Evolutionary conservation across 208 protist species (phyloP), one percentile per base, ranked within the genome.

Genomic region (Phytomonas sp.): DNA sequence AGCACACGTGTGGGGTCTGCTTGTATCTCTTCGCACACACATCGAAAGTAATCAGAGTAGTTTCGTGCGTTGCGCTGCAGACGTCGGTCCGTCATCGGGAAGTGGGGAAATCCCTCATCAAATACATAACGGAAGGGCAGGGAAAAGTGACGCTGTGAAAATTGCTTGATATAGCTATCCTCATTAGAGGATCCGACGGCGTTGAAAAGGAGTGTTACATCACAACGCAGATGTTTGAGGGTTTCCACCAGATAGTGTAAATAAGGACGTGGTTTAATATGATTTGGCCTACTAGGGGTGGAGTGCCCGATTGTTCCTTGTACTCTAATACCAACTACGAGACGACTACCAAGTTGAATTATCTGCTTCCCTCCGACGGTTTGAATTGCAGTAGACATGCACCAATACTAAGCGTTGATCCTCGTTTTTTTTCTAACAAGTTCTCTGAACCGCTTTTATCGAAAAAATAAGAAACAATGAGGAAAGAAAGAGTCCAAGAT

Each of bases 241-340:
- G 85, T 91, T 33, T 86, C 73, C 31, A 71, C 80, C 32, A 95
- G 74, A 76, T 95, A 95, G 11, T 62, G 36, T 15, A 88, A 74
- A 71, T 89, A 91, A 6, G 89, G 87, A 3, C 89, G 89, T n/a
- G 81, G 80, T 56, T 83, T 83, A 36, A 93, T 63, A 56, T 56
- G 46, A 56, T 7, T 26, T 29, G 74, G 67, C 34, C 60, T 60
- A 60, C 31, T 59, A 26, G 80, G 81, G 46, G 82, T 60, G 11
- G 85, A 34, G 43, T 83, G 78, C 46, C 75, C 85, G 62, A 94
- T 77, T 46, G 86, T 90, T 66, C 86, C 86, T 46, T 90, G 81
- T 26, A 92, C 62, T 5, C 80, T 77, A 53, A 95, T 85, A 29
- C 83, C 85, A 8, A 91, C 69, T 53, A 90, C 69, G 43, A 95